Conservation (phyloP, 306 rosid species). For the Vigna radiata region DNA sequence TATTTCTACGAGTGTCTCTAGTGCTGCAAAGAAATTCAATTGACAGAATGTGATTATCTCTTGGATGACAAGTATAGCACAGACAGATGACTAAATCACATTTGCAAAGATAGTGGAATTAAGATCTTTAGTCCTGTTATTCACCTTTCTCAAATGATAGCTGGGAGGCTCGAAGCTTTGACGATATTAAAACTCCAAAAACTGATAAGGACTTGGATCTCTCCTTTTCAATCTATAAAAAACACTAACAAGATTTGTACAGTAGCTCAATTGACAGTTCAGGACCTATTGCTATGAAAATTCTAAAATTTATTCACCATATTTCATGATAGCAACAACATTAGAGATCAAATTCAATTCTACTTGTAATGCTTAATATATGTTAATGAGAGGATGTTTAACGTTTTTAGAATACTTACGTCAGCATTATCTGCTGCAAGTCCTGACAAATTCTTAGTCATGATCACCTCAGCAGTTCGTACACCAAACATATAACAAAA, state of each 20-base stretch:
- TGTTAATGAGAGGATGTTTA: conserved; percentile 6
- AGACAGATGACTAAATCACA: conserved; percentile 1
- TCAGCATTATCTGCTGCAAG: conserved; percentile 53
- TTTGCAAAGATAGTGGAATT: neutral
- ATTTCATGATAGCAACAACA: conserved; percentile 28
- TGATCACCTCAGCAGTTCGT: conserved; percentile 44
- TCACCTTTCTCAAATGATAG: conserved; percentile 88
- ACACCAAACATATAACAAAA: conserved; percentile 39
- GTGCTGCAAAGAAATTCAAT: conserved; percentile 62
- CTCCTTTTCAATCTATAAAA: conserved; percentile 65
- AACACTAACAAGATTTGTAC: conserved; percentile 29
- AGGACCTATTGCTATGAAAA: neutral
- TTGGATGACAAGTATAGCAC: conserved; percentile 11
- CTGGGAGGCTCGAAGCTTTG: conserved; percentile 86
- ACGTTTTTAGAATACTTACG: conserved; percentile 47
- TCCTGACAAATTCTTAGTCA: conserved; percentile 38
- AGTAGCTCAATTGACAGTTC: conserved; percentile 38
- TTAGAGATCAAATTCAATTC: conserved; percentile 20
- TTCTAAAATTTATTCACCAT: conserved; percentile 20
- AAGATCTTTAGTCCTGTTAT: conserved; percentile 25
- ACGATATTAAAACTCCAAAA: conserved; percentile 85
- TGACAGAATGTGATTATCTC: conserved; percentile 38
- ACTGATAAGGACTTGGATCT: conserved; percentile 34
- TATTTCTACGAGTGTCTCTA: conserved; percentile 74
- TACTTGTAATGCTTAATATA: conserved; percentile 28